These are phyloP conservation scores for Chaetoceros tenuissimus DNA, from an alignment of 108 stramenopile species.

Conservation along the genomic window DNA sequence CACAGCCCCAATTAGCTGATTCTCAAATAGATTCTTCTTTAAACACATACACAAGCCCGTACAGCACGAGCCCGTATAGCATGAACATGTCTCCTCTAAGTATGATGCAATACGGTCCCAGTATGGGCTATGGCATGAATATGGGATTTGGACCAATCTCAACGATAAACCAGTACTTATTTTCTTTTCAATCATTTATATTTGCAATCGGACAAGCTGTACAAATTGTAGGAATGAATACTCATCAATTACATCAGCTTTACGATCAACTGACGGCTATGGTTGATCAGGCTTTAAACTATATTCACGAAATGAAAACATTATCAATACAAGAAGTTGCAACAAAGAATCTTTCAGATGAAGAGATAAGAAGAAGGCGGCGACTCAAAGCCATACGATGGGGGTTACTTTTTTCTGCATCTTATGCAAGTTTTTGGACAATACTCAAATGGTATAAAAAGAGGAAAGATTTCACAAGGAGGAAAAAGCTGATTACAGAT, in stretches of 20 bases:
- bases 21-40: no score
- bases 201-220: constrained; percentile 77
- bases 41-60: no score
- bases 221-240: constrained; percentile 78
- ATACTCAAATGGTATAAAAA: constrained; percentile 32
- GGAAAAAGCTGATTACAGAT: constrained; percentile 1
- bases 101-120: neutral
- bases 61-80: neutral
- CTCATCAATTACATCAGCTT: constrained; percentile 62
- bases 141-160: constrained; percentile 17
- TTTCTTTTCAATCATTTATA: constrained; percentile 64
- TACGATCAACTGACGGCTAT: constrained; percentile 53
- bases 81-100: neutral
- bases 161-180: constrained; percentile 60
- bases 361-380: constrained; percentile 30
- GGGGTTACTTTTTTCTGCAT: constrained; percentile 41
- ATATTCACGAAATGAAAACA: constrained; percentile 50
- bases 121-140: neutral
- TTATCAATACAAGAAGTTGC: constrained; percentile 31
- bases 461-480: constrained; percentile 10
- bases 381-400: constrained; percentile 65
- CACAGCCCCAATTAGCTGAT: no score
- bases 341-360: constrained; percentile 23
- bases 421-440: constrained; percentile 46
- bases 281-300: constrained; percentile 60